Base-by-base conservation (phyloP, 768 basidiomycete species). In the Botryobasidium botryosum region DNA sequence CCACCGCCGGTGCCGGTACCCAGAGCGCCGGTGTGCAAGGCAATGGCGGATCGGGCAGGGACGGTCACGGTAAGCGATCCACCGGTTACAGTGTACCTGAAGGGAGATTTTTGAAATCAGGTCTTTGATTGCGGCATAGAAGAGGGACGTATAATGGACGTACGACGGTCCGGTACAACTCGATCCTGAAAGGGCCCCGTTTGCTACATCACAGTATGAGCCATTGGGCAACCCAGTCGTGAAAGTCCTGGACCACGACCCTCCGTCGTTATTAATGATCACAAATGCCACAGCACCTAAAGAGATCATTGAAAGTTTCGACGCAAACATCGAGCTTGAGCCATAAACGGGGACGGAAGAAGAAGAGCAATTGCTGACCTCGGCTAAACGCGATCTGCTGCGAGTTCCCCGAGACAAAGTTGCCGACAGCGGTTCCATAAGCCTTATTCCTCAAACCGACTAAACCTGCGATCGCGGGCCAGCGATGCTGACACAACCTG, bases 61-160 rank as follows among this genome's bases (percentile, higher is more conserved):
- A 79, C 65, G 0, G 64, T 69, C 0, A 68, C 69, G 3, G 56
- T 66, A 56, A 79, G 70, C 4, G 49, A 51, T 1, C 76, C 62
- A 6, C 40, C 39, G 1, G 66, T 65, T 10, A 77, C 71, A 0
- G 63, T 65, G 50, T 71, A 58, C 1, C 74, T 76, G 23, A 12
- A 12, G 12, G 24, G 13, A 13, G 12, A 13, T 10, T 10, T 10
- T 10, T 17, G 17, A 17, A 33, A 33, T 21, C 10, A 12, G 37
- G 24, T 12, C 10, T 13, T 39, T 20, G 13, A 24, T 12, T 2
- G 32, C 32, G 32, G 13, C 13, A 13, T 13, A 21, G 12, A 39
- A 39, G 12, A 39, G 37, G 48, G 18, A 4, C 46, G 17, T 35
- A 29, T 35, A 5, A 38, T 31, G 17, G 6, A 33, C 48, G 33